Evolutionary conservation across 108 stramenopile species (phyloP), one percentile per base, ranked within the genome.

Genomic region (Seminavis robusta): DNA sequence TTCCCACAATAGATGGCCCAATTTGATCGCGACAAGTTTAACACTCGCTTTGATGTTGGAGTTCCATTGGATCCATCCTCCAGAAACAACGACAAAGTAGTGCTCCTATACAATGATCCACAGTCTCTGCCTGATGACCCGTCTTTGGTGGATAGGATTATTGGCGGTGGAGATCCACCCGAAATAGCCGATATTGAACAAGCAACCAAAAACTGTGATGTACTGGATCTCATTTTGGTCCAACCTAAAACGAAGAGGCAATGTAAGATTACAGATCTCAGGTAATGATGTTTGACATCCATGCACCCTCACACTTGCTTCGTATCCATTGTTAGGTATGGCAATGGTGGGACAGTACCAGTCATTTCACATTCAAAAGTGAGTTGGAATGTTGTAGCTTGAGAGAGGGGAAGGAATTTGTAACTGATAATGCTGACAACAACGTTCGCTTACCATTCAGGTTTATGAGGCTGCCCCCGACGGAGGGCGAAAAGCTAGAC

Each of bases 181-280:
- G 11, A 29, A 46, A 46, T 46, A 43, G 28, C 15, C 28, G 57
- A 59, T 19, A 44, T 44, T n/a, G 37, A 52, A 20, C 47, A 65
- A 3, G 84, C 84, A 4, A 86, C 80, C 9, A 72, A 73, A 41
- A 79, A 86, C 59, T 86, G 84, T 51, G 71, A 86, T 44, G 24
- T 52, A 3, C 67, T 86, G 67, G 75, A 81, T 48, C 72, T 86
- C 3, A 61, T 81, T 16, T 47, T 76, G 24, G 76, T 71, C 11
- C 64, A 67, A n/a, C 59, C 61, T 27, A 15, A 56, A n/a, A n/a
- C n/a, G n/a, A n/a, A 0, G 28, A 50, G 1, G 1, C 4, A 32
- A 26, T 74, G 79, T 47, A 26, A 47, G 20, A 39, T 47, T 20
- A 5, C 7, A 34, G 28, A 41, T 20, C 8, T n/a, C n/a, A n/a